Percentiles rank a stretch among this genome's conserved stretches.
Evolutionary conservation across 1,139 yeast species (phyloP).

Genomic region (Hemisphaericaspora subhashii): DNA sequence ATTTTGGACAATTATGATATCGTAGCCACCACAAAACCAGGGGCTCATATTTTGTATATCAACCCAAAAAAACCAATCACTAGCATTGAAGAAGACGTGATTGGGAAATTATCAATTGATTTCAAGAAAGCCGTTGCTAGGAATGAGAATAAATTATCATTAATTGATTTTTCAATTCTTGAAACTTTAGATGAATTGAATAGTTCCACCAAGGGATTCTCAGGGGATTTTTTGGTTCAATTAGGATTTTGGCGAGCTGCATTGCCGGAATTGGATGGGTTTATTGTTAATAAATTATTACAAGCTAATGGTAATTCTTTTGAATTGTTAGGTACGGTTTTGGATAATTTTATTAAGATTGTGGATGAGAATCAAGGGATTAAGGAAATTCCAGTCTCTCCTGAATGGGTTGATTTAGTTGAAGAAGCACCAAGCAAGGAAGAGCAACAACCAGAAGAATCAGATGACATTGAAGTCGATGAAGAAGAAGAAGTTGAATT

Average conservation of each 20-base stretch:
- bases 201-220: conserved; percentile 75
- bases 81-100: conserved; percentile 41
- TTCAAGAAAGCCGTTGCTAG: conserved; percentile 57
- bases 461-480: conserved; percentile 18
- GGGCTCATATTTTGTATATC: conserved; percentile 56
- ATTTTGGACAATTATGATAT: conserved; percentile 61
- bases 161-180: conserved; percentile 60
- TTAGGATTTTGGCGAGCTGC: conserved; percentile 78
- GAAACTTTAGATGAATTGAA: conserved; percentile 47
- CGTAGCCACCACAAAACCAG: conserved; percentile 56
- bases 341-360: conserved; percentile 63
- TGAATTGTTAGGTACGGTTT: conserved; percentile 80
- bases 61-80: conserved; percentile 33
- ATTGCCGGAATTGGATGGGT: conserved; percentile 61
- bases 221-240: conserved; percentile 73
- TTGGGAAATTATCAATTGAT: conserved; percentile 50
- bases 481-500: conserved; percentile 32
- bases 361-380: conserved; percentile 50
- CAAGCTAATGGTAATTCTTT: conserved; percentile 82
- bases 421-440: conserved; percentile 22
- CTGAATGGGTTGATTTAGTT: conserved; percentile 43
- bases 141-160: conserved; percentile 51
- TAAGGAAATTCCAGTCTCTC: conserved; percentile 42
- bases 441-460: conserved; percentile 19
- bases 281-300: conserved; percentile 74